Conservation (phyloP, 1,284 basidiomycete species). For the Leccinum pachyderme region DNA sequence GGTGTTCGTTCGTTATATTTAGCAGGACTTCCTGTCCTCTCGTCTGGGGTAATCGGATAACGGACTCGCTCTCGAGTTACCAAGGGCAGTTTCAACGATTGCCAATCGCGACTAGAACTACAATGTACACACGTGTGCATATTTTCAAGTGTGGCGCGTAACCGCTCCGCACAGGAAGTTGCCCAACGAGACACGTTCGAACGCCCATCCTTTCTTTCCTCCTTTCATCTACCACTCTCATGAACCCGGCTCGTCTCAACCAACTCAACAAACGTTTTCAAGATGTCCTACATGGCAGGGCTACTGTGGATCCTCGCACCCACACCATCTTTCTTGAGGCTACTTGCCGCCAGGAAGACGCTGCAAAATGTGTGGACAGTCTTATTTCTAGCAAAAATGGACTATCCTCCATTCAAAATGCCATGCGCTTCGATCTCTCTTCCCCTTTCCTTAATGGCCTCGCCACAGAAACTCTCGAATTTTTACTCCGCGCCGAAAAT, state of each 20-base stretch:
- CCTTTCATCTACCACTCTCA: neutral
- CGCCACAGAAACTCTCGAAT: conserved; percentile 40
- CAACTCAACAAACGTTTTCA: conserved; percentile 28
- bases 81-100: neutral
- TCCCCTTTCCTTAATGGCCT: conserved; percentile 45
- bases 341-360: conserved; percentile 41
- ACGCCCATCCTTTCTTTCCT: neutral
- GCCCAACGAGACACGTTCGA: neutral
- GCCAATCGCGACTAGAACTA: neutral
- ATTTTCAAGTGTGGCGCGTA: too few relatives aligned
- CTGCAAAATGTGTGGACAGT: conserved; percentile 39
- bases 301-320: conserved; percentile 12
- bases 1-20: neutral
- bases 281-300: conserved; percentile 27
- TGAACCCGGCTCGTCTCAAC: conserved; percentile 18
- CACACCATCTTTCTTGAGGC: conserved; percentile 47
- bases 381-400: conserved; percentile 43
- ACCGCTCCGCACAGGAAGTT: neutral
- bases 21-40: too few relatives aligned
- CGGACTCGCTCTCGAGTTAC: neutral
- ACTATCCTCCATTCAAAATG: conserved; percentile 40
- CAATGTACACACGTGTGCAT: too few relatives aligned
- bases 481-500: conserved; percentile 41
- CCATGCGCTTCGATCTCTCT: conserved; percentile 46
- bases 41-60: neutral